Evolutionary conservation across 306 rosid genomes (phyloP).

Genomic region (Hippophae tibetana): DNA sequence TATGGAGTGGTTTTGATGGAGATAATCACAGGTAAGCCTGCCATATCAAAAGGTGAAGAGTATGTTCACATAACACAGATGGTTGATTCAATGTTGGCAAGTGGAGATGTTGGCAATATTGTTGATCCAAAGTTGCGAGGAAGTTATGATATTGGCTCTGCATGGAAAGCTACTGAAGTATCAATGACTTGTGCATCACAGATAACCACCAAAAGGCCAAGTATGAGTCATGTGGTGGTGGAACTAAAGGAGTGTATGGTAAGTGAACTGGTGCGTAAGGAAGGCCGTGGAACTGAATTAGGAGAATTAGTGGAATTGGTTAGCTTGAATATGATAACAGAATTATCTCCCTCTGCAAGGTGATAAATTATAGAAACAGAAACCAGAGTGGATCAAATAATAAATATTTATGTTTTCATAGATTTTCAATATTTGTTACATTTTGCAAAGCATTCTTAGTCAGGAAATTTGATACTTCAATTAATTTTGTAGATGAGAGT

Average conservation of each 20-base stretch:
- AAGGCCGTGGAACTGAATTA: background rate
- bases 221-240: background rate
- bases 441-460: no score
- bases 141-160: background rate
- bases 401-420: no score
- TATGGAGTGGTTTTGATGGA: conserved; percentile 8
- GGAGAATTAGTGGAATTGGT: background rate
- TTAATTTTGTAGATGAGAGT: no score
- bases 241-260: conserved; percentile 7
- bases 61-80: background rate
- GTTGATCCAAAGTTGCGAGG: background rate
- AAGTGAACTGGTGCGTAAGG: background rate
- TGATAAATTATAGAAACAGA: background rate
- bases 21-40: conserved; percentile 5
- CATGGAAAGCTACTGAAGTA: conserved; percentile 7
- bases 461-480: no score
- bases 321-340: background rate
- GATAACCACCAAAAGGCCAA: conserved; percentile 6
- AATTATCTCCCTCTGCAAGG: background rate
- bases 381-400: no score
- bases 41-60: background rate
- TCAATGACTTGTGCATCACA: conserved; percentile 6
- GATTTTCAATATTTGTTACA: no score
- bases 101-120: conserved; percentile 4
- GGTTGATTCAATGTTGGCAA: conserved; percentile 6